Evolutionary conservation across 2,329 filamentous ascomycete species (phyloP).

Genomic region (Diaporthe helianthi): DNA sequence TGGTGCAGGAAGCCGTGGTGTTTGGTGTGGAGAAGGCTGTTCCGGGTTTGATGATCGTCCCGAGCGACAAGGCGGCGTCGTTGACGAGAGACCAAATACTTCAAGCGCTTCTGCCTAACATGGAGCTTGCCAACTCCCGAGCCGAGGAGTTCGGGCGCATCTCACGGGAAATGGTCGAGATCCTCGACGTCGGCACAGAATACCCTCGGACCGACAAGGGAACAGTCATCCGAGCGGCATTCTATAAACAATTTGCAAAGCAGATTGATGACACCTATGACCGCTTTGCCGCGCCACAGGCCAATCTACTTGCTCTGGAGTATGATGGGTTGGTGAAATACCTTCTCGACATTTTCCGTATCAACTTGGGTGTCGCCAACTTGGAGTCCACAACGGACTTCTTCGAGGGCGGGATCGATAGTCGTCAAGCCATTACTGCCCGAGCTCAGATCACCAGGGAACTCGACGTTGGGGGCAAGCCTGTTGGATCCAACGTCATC

Average conservation of each 20-base stretch:
- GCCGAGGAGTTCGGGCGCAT: slow-evolving; percentile 61
- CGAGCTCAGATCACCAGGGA: slow-evolving; percentile 39
- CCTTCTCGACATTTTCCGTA: slow-evolving; percentile 38
- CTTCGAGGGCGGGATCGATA: slow-evolving; percentile 41
- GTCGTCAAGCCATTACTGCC: slow-evolving; percentile 40
- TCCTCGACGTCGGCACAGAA: slow-evolving; percentile 51
- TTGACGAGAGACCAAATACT: slow-evolving; percentile 51
- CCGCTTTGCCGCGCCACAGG: slow-evolving; percentile 36
- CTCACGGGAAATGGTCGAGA: slow-evolving; percentile 57
- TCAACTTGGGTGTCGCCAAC: slow-evolving; percentile 34
- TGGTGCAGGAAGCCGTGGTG: slow-evolving; percentile 63
- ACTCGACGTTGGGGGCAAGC: slow-evolving; percentile 38
- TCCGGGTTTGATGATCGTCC: slow-evolving; percentile 61
- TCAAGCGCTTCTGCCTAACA: slow-evolving; percentile 54
- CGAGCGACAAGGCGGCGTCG: slow-evolving; percentile 50
- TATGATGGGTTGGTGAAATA: slow-evolving; percentile 28
- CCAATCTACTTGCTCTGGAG: background rate
- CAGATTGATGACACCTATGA: slow-evolving; percentile 55
- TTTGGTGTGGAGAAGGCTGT: slow-evolving; percentile 61
- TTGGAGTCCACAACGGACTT: slow-evolving; percentile 38
- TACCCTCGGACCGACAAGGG: slow-evolving; percentile 63
- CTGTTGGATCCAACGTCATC: slow-evolving; percentile 40
- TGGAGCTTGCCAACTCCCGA: slow-evolving; percentile 57
- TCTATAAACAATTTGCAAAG: slow-evolving; percentile 55
- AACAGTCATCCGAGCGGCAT: slow-evolving; percentile 59